Conservation (phyloP, 805 yeast species). For the Yarrowia sp. region DNA sequence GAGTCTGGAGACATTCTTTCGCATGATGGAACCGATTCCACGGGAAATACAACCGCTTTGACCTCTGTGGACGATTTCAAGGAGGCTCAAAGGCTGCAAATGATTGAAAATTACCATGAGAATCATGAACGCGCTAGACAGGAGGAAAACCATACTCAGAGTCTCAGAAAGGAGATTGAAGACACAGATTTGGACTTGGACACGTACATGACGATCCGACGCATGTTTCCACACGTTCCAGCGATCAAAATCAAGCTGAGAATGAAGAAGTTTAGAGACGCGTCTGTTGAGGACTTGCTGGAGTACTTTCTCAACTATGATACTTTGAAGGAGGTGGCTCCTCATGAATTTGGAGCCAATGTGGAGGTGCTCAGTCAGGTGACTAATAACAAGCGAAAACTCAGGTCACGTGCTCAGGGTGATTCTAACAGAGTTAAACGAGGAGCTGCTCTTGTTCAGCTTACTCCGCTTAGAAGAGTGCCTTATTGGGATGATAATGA, state of each 20-base stretch:
- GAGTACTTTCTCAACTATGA: constrained; percentile 22
- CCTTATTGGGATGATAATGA: constrained; percentile 15
- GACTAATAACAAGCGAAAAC: not conserved
- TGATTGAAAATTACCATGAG: constrained; percentile 13
- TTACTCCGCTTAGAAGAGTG: constrained; percentile 6
- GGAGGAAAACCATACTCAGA: constrained; percentile 3
- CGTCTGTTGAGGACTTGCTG: not conserved
- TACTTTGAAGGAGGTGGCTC: constrained; percentile 17
- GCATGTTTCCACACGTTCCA: constrained; percentile 17
- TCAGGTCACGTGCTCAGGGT: constrained; percentile 6
- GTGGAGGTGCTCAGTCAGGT: constrained; percentile 8
- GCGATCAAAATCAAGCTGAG: constrained; percentile 6
- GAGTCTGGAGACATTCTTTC: not conserved
- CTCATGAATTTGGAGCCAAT: not conserved
- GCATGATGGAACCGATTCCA: constrained; percentile 3
- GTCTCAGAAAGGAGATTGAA: not conserved
- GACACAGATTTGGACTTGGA: constrained; percentile 4
- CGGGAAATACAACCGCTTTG: constrained; percentile 1
- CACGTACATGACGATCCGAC: constrained; percentile 3
- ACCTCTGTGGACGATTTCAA: constrained; percentile 7
- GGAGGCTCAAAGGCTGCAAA: constrained; percentile 18
- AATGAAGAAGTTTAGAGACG: constrained; percentile 12
- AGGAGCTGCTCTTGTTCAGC: constrained; percentile 15
- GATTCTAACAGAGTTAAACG: constrained; percentile 3
- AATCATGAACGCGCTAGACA: not conserved